Conservation (phyloP, 805 yeast species). For the Candida railenensis region DNA sequence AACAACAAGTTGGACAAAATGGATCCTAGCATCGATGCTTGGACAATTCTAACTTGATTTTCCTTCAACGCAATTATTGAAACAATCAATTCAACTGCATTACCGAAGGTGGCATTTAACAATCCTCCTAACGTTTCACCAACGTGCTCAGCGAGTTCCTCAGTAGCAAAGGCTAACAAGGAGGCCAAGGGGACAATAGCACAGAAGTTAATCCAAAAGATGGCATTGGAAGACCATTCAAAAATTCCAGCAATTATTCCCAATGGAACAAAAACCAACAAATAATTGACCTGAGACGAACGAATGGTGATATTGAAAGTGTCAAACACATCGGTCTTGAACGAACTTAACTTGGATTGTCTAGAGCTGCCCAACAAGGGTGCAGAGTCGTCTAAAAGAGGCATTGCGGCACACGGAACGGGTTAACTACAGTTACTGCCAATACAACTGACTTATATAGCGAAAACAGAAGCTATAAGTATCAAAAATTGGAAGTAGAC, state of each 20-base stretch:
- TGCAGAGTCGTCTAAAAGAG: slow-evolving; percentile 10
- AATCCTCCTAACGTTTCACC: slow-evolving; percentile 94
- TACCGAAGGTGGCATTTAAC: slow-evolving; percentile 95
- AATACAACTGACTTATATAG: no score
- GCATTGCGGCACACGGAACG: slow-evolving; percentile 8
- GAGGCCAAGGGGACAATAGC: slow-evolving; percentile 94
- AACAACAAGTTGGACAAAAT: slow-evolving; percentile 83
- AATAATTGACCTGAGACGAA: slow-evolving; percentile 72
- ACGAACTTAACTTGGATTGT: neutral
- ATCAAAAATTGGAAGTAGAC: no score
- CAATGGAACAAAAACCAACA: slow-evolving; percentile 83
- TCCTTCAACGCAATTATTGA: slow-evolving; percentile 83
- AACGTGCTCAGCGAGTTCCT: slow-evolving; percentile 80
- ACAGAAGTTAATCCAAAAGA: slow-evolving; percentile 75
- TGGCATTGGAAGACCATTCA: slow-evolving; percentile 50
- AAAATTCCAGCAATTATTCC: slow-evolving; percentile 74
- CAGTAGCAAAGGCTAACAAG: slow-evolving; percentile 87
- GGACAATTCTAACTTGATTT: slow-evolving; percentile 90
- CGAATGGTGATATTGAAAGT: slow-evolving; percentile 28
- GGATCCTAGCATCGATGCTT: slow-evolving; percentile 96
- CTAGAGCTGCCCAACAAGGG: slow-evolving; percentile 10
- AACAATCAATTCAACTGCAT: slow-evolving; percentile 95
- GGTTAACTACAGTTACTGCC: no score
- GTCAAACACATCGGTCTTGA: slow-evolving; percentile 5
- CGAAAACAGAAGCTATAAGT: no score